Evolutionary conservation across 371 early-diverging fungal genomes (phyloP), one percentile per base, ranked within the genome.

Genomic region (Coemansia sp.): DNA sequence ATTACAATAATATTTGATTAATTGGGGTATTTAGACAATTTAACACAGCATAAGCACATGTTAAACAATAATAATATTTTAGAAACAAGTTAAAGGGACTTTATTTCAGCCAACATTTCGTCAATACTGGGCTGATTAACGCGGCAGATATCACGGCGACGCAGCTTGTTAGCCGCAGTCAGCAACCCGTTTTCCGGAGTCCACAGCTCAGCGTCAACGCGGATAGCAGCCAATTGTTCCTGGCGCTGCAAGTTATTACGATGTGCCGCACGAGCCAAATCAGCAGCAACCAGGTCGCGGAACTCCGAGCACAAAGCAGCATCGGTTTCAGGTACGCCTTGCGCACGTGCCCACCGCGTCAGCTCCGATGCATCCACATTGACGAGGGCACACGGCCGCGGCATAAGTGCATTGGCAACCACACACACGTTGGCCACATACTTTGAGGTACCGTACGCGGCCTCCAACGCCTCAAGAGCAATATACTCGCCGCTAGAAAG

Each of bases 381-480:
- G 39, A 84, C 66, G 16, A 84, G 55, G 5, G 72, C 85, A 12
- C 80, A 74, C 4, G 81, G 75, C 25, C 63, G 71, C 5, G 59
- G 5, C 64, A 78, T 56, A 6, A 74, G 62, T 18, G 73, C 65
- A 39, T 95, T 91, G 21, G 91, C 96, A 78, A 89, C 90, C 18
- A 98, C 88, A 82, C 92, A 93, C 52, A 96, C 84, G 79, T 93
- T 93, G 77, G 83, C 86, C 20, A 93, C 90, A 69, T 83, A 89
- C 21, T 83, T 55, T 33, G 88, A 86, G 55, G 85, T 87, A 81
- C 89, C 88, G 86, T 96, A 96, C 5, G 91, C 84, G 2, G 93
- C 88, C 83, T 99, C 99, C 25, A 99, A 82, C 79, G 95, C 97
- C 81, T 99, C 99, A 42, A 98, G 86, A 42, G 97, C 97, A 75